phyloP scores from a whole-genome alignment of 1,284 basidiomycete species.

The Apiotrichum laibachii region DNA sequence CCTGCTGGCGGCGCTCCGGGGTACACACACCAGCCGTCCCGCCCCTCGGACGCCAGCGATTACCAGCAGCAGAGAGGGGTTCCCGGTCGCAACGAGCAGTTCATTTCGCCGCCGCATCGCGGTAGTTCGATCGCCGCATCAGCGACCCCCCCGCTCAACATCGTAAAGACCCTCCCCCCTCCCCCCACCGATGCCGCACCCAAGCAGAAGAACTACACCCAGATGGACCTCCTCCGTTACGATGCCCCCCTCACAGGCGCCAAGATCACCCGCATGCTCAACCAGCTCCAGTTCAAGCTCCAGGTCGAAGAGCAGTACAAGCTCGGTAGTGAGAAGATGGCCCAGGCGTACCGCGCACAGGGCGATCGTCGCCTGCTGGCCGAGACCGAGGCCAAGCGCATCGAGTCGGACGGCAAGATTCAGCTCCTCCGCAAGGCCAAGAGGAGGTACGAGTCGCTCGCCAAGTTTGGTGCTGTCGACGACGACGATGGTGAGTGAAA shows the following conservation, averaged over 20 bases:
- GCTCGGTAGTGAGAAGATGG: slow-evolving; percentile 98
- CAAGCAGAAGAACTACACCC: slow-evolving; percentile 45
- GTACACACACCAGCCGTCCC: neutral
- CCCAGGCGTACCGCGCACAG: slow-evolving; percentile 86
- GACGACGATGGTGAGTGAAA: slow-evolving; percentile 64
- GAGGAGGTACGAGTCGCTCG: slow-evolving; percentile 93
- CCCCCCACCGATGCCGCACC: slow-evolving; percentile 7
- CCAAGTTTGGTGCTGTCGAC: slow-evolving; percentile 84
- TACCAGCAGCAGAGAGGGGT: neutral
- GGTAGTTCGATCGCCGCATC: neutral
- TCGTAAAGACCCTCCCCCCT: slow-evolving; percentile 7
- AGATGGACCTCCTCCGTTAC: slow-evolving; percentile 85
- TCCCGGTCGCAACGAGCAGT: neutral
- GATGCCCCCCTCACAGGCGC: slow-evolving; percentile 94
- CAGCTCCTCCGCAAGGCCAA: slow-evolving; percentile 86
- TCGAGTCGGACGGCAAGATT: slow-evolving; percentile 95
- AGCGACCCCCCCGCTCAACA: slow-evolving; percentile 8
- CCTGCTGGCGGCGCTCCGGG: neutral
- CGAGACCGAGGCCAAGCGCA: slow-evolving; percentile 88
- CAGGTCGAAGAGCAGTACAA: slow-evolving; percentile 99
- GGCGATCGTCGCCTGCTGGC: slow-evolving; percentile 89
- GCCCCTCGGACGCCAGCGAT: neutral
- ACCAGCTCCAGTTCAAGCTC: slow-evolving; percentile 98
- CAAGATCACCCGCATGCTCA: slow-evolving; percentile 96
- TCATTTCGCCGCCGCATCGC: neutral